A percentile compares a stretch with the other conserved stretches of the same genome.
These are phyloP conservation scores for Ophiostoma montium DNA, from an alignment of 2,329 filamentous ascomycete genomes.

Conservation along the genomic window DNA sequence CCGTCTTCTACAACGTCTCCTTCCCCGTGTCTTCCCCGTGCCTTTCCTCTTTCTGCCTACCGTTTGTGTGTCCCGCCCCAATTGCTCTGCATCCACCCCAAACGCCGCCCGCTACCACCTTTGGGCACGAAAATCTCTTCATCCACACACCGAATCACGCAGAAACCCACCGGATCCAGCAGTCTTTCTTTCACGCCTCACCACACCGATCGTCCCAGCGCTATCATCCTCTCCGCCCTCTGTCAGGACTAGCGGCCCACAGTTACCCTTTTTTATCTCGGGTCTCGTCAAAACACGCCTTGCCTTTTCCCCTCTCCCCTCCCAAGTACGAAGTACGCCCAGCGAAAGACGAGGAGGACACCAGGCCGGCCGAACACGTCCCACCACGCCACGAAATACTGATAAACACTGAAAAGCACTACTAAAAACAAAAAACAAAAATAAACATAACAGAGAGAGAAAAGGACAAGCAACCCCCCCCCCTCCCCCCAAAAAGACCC, in stretches of 20 bases:
- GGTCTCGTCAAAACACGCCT: not conserved
- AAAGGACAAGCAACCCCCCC: not conserved
- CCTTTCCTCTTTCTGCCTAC: not conserved
- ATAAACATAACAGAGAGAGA: not conserved
- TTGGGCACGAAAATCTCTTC: slow-evolving; percentile 6
- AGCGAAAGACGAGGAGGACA: not conserved
- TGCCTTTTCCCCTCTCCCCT: too few species aligned
- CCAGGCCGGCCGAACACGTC: too few species aligned
- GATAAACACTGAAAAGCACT: too few species aligned
- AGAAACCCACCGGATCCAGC: not conserved
- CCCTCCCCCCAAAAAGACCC: not conserved
- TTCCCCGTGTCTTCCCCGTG: not conserved
- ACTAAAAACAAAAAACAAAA: too few species aligned
- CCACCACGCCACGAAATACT: too few species aligned
- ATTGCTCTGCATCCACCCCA: not conserved
- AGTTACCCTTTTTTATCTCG: slow-evolving; percentile 13
- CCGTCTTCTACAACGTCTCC: not conserved
- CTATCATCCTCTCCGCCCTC: slow-evolving; percentile 6
- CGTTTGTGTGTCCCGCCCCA: not conserved
- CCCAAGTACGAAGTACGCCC: too few species aligned
- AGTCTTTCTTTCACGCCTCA: not conserved
- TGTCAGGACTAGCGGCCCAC: slow-evolving; percentile 12
- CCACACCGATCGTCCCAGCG: not conserved
- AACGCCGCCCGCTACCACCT: not conserved
- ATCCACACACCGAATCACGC: slow-evolving; percentile 1